phyloP scores from a whole-genome alignment of 2,329 filamentous ascomycete species.

The Stemphylium lycopersici region DNA sequence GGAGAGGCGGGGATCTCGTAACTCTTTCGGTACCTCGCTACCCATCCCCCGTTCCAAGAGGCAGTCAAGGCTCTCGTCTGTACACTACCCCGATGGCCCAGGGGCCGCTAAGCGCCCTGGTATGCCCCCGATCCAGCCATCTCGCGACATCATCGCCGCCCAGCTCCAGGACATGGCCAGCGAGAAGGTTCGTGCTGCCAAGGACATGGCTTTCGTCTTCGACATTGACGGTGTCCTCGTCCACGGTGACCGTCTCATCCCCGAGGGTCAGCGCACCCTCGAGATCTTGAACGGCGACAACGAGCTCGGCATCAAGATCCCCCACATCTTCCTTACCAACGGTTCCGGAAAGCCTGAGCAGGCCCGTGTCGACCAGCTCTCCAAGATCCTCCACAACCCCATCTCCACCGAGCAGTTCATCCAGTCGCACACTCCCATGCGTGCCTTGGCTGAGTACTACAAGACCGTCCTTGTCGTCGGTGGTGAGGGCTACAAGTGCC shows the following conservation, averaged over 20 bases:
- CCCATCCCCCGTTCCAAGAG: conserved; percentile 75
- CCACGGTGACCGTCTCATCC: conserved; percentile 73
- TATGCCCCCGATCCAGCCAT: conserved; percentile 65
- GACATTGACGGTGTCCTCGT: conserved; percentile 79
- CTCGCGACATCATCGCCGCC: conserved; percentile 71
- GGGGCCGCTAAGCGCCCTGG: conserved; percentile 59
- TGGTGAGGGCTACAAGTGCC: conserved; percentile 76
- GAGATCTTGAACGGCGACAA: conserved; percentile 77
- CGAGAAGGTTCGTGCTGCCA: conserved; percentile 70
- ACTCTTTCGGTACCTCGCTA: conserved; percentile 75
- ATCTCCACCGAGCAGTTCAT: conserved; percentile 77
- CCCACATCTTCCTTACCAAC: conserved; percentile 77
- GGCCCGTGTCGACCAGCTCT: conserved; percentile 69
- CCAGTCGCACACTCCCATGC: conserved; percentile 79
- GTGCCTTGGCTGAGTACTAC: conserved; percentile 76
- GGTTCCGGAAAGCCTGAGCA: conserved; percentile 74
- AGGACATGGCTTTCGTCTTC: conserved; percentile 83
- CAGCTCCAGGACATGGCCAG: conserved; percentile 72
- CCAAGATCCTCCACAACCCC: conserved; percentile 68
- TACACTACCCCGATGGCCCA: conserved; percentile 57
- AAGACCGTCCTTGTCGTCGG: conserved; percentile 76
- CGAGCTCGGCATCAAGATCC: conserved; percentile 78
- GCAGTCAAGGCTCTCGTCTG: conserved; percentile 69
- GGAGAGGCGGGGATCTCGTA: conserved; percentile 71
- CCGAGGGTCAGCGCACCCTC: conserved; percentile 68